Evolutionary conservation across 192 early-diverging fungal species (phyloP).

Genomic region (Podila epigama): DNA sequence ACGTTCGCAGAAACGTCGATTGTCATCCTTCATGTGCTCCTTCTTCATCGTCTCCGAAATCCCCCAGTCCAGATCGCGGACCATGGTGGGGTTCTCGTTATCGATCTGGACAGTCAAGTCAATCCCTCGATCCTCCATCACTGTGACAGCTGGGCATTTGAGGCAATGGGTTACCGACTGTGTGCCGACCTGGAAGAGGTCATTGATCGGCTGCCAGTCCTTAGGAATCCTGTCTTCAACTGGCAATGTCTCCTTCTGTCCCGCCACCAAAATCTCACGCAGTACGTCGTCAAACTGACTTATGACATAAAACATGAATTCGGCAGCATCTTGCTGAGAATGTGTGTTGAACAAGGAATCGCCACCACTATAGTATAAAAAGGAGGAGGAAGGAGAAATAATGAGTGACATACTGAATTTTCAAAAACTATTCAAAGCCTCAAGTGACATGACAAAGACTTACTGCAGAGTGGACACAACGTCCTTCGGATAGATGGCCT

Average conservation of each 20-base stretch:
- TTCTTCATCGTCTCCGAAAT: slow-evolving; percentile 36
- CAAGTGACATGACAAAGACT: neutral
- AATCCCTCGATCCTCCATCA: slow-evolving; percentile 12
- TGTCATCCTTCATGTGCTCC: slow-evolving; percentile 43
- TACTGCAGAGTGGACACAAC: slow-evolving; percentile 26
- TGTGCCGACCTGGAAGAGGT: slow-evolving; percentile 26
- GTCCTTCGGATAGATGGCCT: slow-evolving; percentile 16
- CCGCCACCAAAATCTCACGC: slow-evolving; percentile 1
- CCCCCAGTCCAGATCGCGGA: slow-evolving; percentile 47
- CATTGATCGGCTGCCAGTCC: slow-evolving; percentile 27
- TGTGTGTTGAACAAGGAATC: slow-evolving; percentile 32
- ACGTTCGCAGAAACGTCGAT: slow-evolving; percentile 34
- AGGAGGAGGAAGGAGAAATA: too few relatives aligned
- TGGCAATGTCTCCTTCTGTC: neutral
- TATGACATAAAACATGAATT: slow-evolving; percentile 33
- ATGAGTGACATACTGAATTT: neutral
- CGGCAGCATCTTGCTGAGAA: slow-evolving; percentile 42
- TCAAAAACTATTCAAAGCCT: neutral
- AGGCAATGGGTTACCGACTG: slow-evolving; percentile 30
- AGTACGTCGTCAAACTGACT: slow-evolving; percentile 31
- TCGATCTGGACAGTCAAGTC: slow-evolving; percentile 44
- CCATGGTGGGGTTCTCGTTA: slow-evolving; percentile 11
- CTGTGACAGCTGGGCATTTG: slow-evolving; percentile 15
- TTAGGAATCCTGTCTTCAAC: neutral
- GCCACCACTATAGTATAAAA: slow-evolving; percentile 10